Conservation (phyloP, 345 rosid genomes). For the Brassica cretica region DNA sequence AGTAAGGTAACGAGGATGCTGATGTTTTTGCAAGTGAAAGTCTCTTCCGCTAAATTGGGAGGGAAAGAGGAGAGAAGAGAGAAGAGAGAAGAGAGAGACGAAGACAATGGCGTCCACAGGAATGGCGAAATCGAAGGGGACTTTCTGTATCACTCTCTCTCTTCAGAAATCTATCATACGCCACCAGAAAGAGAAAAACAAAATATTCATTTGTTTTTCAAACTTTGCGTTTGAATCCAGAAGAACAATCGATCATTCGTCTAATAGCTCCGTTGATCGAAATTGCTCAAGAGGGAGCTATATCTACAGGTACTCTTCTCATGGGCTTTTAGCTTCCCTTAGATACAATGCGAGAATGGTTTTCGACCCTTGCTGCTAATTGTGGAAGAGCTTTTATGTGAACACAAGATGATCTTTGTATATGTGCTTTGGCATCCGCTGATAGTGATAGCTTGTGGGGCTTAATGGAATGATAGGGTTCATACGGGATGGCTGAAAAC, state of each 20-base stretch:
- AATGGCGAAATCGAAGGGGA: slow-evolving; percentile 45
- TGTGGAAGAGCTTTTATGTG: slow-evolving; percentile 7
- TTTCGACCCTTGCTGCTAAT: background rate
- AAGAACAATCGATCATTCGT: slow-evolving; percentile 30
- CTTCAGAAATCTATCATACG: slow-evolving; percentile 37
- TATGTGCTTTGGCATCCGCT: background rate
- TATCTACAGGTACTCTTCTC: background rate
- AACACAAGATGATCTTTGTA: background rate
- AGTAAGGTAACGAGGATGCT: background rate
- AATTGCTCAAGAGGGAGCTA: background rate
- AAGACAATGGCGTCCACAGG: slow-evolving; percentile 45
- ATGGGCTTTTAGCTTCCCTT: background rate
- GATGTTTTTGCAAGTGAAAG: slow-evolving; percentile 9
- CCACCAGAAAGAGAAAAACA: slow-evolving; percentile 14
- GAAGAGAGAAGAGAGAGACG: slow-evolving; percentile 37
- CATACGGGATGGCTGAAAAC: slow-evolving; percentile 45
- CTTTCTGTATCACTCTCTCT: slow-evolving; percentile 33
- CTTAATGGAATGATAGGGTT: slow-evolving; percentile 11
- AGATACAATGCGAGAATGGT: slow-evolving; percentile 9
- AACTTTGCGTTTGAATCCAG: slow-evolving; percentile 11
- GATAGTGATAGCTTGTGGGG: slow-evolving; percentile 11
- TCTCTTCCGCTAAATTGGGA: slow-evolving; percentile 31
- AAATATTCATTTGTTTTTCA: slow-evolving; percentile 9
- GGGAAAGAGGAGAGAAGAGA: slow-evolving; percentile 34
- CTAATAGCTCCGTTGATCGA: background rate